Conservation (phyloP, 306 rosid genomes). For the Ormosia emarginata region DNA sequence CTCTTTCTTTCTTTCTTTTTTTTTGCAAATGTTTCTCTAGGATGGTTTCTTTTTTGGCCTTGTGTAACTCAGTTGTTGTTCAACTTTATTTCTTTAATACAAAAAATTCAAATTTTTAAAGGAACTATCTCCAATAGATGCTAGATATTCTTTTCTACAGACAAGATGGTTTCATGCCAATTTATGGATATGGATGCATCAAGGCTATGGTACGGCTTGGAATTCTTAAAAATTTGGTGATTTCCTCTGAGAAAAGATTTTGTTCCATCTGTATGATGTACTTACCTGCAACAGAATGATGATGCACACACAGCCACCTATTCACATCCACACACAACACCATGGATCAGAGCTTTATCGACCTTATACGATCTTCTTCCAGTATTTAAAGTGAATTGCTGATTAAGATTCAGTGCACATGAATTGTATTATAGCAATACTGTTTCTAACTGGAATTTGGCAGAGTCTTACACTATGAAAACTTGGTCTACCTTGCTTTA, state of each 20-base stretch:
- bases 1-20: neutral
- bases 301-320: neutral
- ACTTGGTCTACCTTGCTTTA: neutral
- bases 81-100: neutral
- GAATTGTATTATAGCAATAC: neutral
- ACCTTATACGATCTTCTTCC: neutral
- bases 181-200: constrained; percentile 41
- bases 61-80: neutral
- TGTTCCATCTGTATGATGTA: neutral
- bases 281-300: neutral
- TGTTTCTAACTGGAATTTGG: neutral
- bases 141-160: constrained; percentile 24
- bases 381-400: neutral
- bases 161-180: constrained; percentile 28
- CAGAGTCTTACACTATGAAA: neutral
- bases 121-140: constrained; percentile 23
- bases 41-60: constrained; percentile 22
- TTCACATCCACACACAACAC: neutral
- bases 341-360: neutral
- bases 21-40: constrained; percentile 3
- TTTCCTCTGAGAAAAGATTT: neutral
- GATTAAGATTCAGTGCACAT: neutral
- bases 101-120: neutral
- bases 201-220: constrained; percentile 32
- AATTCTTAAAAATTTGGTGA: constrained; percentile 11